Base-by-base conservation (phyloP, 306 rosid genomes). In the Psophocarpus tetragonolobus region DNA sequence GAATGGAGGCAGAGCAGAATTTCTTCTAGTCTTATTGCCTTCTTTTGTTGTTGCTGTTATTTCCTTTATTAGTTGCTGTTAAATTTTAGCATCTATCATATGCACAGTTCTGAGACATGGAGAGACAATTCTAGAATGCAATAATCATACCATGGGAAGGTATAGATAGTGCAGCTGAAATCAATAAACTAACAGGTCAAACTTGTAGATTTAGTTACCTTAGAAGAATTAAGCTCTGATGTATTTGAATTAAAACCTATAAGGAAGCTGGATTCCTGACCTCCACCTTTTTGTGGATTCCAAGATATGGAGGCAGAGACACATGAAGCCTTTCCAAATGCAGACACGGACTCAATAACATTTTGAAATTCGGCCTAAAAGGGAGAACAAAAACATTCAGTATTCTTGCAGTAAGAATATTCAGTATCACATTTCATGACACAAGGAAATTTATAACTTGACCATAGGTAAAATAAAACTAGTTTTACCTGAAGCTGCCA, bases 321-420 rank as follows among this genome's bases (percentile, higher is more conserved):
- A 82, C 97, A 95, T 38, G 65, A 23, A 56, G 92, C 88, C 72
- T 90, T 90, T 53, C 94, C 93, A 78, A 90, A 77, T 23, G 91
- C 69, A 83, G 91, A 90, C 57, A 92, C 89, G 11, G 97, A 90
- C 50, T 92, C 97, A 45, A 84, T 88, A 70, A 89, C 93, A 85
- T 92, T 95, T 78, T 91, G 97, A 85, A 92, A 91, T 84, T 95
- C 97, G 45, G 97, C 99, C 99, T 95, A 84, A 73, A 78, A 61
- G 74, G 75, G 71, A 17, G 42, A 77, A 58, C 8, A 39, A 13
- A 39, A 75, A 12, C 18, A 56, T 71, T 51, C 21, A 66, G n/a
- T 41, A 51, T 69, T 62, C 41, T 61, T 50, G 38, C 41, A 26
- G 58, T 17, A 47, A 80, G 35, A 71, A 45, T 36, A 20, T 68